A percentile compares a stretch with the other conserved stretches of the same genome.
Conservation (phyloP, 1,284 basidiomycete genomes). For the Coniferiporia weirii region DNA sequence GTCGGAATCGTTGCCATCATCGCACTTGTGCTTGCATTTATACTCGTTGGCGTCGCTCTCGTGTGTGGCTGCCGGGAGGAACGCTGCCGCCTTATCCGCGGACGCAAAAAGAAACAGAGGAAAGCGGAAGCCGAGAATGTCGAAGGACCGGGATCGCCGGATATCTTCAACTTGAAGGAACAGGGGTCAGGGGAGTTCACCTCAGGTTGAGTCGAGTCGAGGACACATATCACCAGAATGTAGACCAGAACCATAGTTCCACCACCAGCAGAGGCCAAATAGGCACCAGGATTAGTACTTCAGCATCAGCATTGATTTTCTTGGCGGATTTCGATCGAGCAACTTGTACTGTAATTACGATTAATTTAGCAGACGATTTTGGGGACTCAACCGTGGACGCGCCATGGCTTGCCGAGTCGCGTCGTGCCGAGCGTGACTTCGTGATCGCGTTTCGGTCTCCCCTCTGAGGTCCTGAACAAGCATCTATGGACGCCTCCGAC, state of each 20-base stretch:
- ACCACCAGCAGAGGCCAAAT: too few relatives aligned
- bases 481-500: neutral
- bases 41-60: neutral
- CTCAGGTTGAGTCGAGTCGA: too few relatives aligned
- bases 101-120: neutral
- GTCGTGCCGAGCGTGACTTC: neutral
- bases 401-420: neutral
- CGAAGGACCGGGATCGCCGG: neutral
- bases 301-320: too few relatives aligned
- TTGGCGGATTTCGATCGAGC: too few relatives aligned
- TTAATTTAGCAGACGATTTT: too few relatives aligned
- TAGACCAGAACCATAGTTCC: too few relatives aligned
- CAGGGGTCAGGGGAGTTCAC: neutral
- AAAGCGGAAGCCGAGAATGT: neutral
- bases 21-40: slow-evolving; percentile 6
- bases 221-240: too few relatives aligned
- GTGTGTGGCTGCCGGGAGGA: slow-evolving; percentile 11
- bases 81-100: slow-evolving; percentile 9
- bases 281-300: too few relatives aligned
- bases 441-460: neutral
- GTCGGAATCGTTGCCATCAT: slow-evolving; percentile 11
- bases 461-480: neutral
- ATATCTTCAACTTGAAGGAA: neutral
- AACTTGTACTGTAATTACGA: too few relatives aligned
- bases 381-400: too few relatives aligned